These are phyloP conservation scores for Aspergillus ostianus DNA, from an alignment of 495 filamentous ascomycete genomes.

Conservation along the genomic window DNA sequence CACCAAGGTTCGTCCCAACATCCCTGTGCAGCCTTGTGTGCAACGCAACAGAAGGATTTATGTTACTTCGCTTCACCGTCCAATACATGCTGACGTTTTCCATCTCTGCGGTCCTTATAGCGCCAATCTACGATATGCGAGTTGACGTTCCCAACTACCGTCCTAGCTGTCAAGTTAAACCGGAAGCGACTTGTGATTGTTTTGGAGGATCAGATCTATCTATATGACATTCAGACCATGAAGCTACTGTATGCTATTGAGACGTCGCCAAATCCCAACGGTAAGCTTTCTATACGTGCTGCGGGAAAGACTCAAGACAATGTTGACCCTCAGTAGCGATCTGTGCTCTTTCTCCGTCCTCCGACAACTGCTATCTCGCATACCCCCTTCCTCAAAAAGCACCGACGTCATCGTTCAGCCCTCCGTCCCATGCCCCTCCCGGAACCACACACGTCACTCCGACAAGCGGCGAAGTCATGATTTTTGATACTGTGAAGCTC, in stretches of 20 bases:
- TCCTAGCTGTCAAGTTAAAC: constrained; percentile 89
- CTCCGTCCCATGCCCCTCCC: constrained; percentile 83
- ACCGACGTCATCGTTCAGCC: constrained; percentile 56
- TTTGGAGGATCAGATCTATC: constrained; percentile 90
- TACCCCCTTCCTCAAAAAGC: constrained; percentile 88
- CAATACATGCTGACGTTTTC: neutral
- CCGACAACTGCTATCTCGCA: constrained; percentile 91
- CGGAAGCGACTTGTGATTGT: constrained; percentile 91
- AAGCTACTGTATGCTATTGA: constrained; percentile 84
- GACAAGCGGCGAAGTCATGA: constrained; percentile 86
- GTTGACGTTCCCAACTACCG: constrained; percentile 91
- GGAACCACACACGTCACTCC: constrained; percentile 69
- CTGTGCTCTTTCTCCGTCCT: constrained; percentile 87
- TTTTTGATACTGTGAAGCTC: constrained; percentile 82
- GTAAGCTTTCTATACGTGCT: constrained; percentile 39
- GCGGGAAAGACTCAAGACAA: neutral
- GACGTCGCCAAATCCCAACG: constrained; percentile 86
- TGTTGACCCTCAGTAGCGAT: constrained; percentile 57
- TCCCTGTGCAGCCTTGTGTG: constrained; percentile 5
- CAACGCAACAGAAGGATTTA: neutral
- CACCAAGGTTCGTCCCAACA: constrained; percentile 71
- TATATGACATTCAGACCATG: constrained; percentile 99
- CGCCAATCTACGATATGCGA: constrained; percentile 96
- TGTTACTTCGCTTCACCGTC: neutral
- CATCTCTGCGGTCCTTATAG: constrained; percentile 40